Base-by-base conservation (phyloP, 768 basidiomycete species). In the Chalciporus piperatus region DNA sequence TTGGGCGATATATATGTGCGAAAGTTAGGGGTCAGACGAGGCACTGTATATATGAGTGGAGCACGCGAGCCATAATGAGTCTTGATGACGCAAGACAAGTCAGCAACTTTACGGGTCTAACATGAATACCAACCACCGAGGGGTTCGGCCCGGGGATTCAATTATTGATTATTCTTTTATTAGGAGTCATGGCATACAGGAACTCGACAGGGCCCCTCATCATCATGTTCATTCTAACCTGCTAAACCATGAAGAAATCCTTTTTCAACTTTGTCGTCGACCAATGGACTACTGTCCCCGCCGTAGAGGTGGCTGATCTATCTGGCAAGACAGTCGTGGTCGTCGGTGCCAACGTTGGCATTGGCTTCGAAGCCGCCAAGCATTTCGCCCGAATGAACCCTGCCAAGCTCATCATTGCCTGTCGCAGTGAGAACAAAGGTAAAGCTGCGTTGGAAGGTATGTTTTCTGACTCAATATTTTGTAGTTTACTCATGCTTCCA, bases 301-400 rank as follows among this genome's bases (percentile, higher is more conserved):
- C 61, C 3, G 60, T 56, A 0, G 60, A 64, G n/a, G 37, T 6
- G 5, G 52, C 35, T 0, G 60, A 72, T 46, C 51, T 72, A 3
- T 43, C 59, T 4, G 72, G 68, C 4, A 64, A 68, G 41, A 68
- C 61, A 0, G 62, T 72, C 40, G 48, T 64, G 9, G 55, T 72
- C 42, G 56, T 69, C 20, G 70, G 70, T 0, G 68, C 67, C 17
- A 72, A 70, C 48, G 52, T 57, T 2, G 71, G 70, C 3, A 57
- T 70, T 23, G 72, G 72, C 0, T 58, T 72, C 3, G 68, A 71
- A 41, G 61, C 65, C 0, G 55, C 62, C 0, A 64, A 59, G 41
- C 69, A 72, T 45, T 63, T 70, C 14, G 59, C 70, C 0, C 52
- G 54, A 1, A 71, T 70, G 69, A 59, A 60, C 6, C 65, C 69